Evolutionary conservation across 1,284 basidiomycete species (phyloP).

Genomic region (Hypsizygus ulmarius): DNA sequence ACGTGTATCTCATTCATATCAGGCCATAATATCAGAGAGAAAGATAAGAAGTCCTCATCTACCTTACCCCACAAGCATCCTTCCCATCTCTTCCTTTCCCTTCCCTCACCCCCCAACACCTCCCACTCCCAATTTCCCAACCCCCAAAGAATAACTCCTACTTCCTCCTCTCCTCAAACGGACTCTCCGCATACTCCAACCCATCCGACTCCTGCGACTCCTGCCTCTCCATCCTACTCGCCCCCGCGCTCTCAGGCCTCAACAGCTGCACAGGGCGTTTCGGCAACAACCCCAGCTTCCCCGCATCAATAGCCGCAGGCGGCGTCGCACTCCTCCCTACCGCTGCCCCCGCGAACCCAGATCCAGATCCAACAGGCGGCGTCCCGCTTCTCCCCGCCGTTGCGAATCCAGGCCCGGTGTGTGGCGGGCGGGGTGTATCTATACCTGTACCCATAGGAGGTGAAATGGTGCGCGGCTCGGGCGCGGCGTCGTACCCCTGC

Average conservation of each 20-base stretch:
- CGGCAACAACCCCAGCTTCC: conserved; percentile 69
- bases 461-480: conserved; percentile 8
- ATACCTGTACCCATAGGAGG: no score
- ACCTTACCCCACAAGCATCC: no score
- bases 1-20: neutral
- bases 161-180: conserved; percentile 52
- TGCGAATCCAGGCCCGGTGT: no score
- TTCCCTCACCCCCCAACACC: no score
- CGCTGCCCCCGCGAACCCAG: no score
- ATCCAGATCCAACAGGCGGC: no score
- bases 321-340: no score
- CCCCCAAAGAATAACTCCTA: conserved; percentile 5
- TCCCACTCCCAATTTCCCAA: no score
- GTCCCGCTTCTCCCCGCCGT: no score
- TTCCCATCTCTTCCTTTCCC: no score
- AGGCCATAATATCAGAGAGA: neutral
- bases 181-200: conserved; percentile 66
- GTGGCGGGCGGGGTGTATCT: no score
- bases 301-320: conserved; percentile 13
- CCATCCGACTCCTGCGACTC: conserved; percentile 42
- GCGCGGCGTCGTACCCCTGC: conserved; percentile 17
- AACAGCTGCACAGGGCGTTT: conserved; percentile 73
- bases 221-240: conserved; percentile 22
- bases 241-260: conserved; percentile 33
- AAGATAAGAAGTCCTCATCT: neutral